Percentiles rank a stretch among this genome's conserved stretches.
Conservation (phyloP, 2,329 filamentous ascomycete species). For the Paradendryphiella salina region DNA sequence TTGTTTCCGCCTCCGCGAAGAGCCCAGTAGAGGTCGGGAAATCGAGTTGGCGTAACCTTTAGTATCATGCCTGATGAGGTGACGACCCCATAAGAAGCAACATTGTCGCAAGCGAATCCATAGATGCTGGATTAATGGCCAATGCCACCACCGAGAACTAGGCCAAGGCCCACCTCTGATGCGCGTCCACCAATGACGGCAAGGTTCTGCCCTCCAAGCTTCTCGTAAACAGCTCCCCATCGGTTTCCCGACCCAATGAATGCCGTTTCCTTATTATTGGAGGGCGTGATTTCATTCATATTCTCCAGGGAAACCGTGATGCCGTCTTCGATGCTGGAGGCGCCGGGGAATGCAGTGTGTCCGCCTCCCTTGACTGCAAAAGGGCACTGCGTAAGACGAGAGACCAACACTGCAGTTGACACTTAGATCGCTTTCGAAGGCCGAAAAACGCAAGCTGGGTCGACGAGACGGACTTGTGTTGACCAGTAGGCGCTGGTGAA, state of each 20-base stretch:
- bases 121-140: slow-evolving; percentile 26
- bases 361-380: slow-evolving; percentile 54
- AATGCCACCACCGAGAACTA: slow-evolving; percentile 35
- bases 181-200: slow-evolving; percentile 40
- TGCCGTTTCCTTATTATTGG: slow-evolving; percentile 28
- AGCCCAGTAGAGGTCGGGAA: slow-evolving; percentile 45
- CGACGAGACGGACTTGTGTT: slow-evolving; percentile 26
- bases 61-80: slow-evolving; percentile 47
- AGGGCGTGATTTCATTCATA: slow-evolving; percentile 34
- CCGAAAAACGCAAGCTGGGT: slow-evolving; percentile 35
- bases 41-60: slow-evolving; percentile 27
- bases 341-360: slow-evolving; percentile 47
- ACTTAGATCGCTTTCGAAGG: slow-evolving; percentile 25
- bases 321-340: slow-evolving; percentile 49
- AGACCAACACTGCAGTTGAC: slow-evolving; percentile 23
- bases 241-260: slow-evolving; percentile 39
- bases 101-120: slow-evolving; percentile 36
- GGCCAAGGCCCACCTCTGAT: slow-evolving; percentile 38
- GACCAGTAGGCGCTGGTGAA: slow-evolving; percentile 34
- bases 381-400: slow-evolving; percentile 36
- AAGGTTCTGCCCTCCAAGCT: slow-evolving; percentile 28
- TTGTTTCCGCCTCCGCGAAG: slow-evolving; percentile 41
- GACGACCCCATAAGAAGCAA: slow-evolving; percentile 38
- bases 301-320: slow-evolving; percentile 50
- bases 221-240: slow-evolving; percentile 43